Evolutionary conservation across 2,329 filamentous ascomycete species (phyloP), one percentile per base, ranked within the genome.

Genomic region (Pseudohalonectria lignicola): DNA sequence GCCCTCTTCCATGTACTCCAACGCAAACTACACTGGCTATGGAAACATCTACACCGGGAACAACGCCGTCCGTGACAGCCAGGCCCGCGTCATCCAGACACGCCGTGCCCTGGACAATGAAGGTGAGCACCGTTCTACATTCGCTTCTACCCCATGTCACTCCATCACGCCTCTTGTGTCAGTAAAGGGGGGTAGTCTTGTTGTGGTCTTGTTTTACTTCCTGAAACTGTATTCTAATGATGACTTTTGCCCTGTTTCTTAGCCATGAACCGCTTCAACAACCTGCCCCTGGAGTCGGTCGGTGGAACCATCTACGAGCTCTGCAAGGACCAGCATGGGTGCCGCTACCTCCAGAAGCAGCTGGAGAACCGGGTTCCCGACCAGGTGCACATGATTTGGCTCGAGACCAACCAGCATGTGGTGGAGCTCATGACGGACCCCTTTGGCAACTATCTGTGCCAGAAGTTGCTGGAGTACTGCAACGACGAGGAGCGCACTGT

Each of bases 371-470:
- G 82, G 49, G 79, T 82, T 48, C 74, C 82, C 5, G 82, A 90
- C 20, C 77, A 93, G 52, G 75, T 95, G 37, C 83, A 93, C 58
- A 79, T 88, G 68, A 96, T 98, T 58, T 98, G 93, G 70, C 69
- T 81, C 21, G 92, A 98, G 67, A 94, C 88, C 38, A 86, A 90
- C 55, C 74, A 83, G 54, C 87, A 96, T 58, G 88, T 98, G 49
- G 81, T 94, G 45, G 92, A 98, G 66, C 71, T 98, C 47, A 98
- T 98, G 92, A 95, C 87, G 43, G 90, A 98, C 62, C 90, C 92
- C 9, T 98, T 98, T 60, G 92, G 92, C 58, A 98, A 98, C 69
- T 98, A 98, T 13, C 79, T 98, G 48, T 96, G 90, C 69, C 92
- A 98, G 69, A 98, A 96, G 73, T 70, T 98, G 45, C 75, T 98